Percentiles rank a stretch among this genome's conserved stretches.
Conservation (phyloP, 202 grass and related monocot genomes). For the Panicum hallii region DNA sequence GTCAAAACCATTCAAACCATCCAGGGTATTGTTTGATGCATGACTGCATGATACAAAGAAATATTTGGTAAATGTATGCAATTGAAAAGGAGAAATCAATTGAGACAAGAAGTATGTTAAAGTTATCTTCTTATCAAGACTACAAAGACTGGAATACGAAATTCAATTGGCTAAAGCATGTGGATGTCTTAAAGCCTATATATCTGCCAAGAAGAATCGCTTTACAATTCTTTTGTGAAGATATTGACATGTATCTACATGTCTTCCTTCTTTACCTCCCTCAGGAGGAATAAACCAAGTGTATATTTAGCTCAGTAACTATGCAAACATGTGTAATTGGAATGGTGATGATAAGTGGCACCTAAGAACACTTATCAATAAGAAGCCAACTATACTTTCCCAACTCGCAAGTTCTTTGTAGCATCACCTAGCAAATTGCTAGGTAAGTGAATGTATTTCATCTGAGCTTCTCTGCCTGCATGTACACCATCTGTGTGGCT, state of each 20-base stretch:
- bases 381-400: neutral
- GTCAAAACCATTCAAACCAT: conserved; percentile 93
- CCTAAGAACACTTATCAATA: neutral
- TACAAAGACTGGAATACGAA: conserved; percentile 4
- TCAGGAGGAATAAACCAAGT: conserved; percentile 27
- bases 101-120: neutral
- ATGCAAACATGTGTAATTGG: neutral
- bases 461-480: conserved; percentile 6
- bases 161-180: conserved; percentile 28
- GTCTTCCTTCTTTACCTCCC: neutral
- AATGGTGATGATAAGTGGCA: conserved; percentile 18
- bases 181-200: neutral
- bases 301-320: neutral
- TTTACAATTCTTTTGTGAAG: conserved; percentile 8
- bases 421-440: conserved; percentile 1
- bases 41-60: conserved; percentile 66
- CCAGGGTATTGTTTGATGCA: conserved; percentile 86
- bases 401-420: conserved; percentile 27
- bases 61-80: conserved; percentile 35
- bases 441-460: conserved; percentile 16
- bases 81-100: conserved; percentile 41
- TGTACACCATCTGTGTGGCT: conserved; percentile 18
- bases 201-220: neutral
- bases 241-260: conserved; percentile 34
- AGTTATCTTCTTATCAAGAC: neutral